Conservation (phyloP, 2,329 filamentous ascomycete genomes). For the Raffaelea arxii region DNA sequence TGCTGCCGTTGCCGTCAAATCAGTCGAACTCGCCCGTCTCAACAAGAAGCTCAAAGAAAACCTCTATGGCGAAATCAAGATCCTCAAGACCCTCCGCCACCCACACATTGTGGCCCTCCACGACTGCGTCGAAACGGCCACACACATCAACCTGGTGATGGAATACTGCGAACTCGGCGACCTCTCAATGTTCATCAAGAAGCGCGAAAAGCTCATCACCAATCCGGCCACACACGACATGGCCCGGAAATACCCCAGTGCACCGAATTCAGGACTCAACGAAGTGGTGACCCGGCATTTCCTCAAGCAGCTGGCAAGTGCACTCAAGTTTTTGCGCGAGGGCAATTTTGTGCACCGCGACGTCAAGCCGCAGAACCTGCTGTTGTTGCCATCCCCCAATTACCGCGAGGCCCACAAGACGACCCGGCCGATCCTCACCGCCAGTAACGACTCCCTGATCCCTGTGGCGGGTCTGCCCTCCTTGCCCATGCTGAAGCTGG, state of each 20-base stretch:
- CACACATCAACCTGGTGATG: conserved; percentile 95
- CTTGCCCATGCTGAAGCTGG: conserved; percentile 92
- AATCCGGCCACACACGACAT: conserved; percentile 81
- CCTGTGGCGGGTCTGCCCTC: conserved; percentile 73
- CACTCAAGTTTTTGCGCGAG: conserved; percentile 76
- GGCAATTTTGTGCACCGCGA: conserved; percentile 91
- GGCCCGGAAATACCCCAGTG: conserved; percentile 86
- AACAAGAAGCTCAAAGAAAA: conserved; percentile 97
- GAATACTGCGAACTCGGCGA: conserved; percentile 97
- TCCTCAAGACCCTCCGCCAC: conserved; percentile 86
- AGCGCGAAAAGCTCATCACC: conserved; percentile 68
- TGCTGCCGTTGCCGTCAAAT: conserved; percentile 89
- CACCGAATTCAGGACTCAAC: conserved; percentile 74
- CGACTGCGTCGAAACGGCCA: conserved; percentile 78
- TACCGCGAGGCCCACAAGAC: conserved; percentile 55
- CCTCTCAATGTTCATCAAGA: conserved; percentile 91
- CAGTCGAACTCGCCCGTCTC: conserved; percentile 79
- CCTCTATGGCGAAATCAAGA: conserved; percentile 88
- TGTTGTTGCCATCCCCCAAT: conserved; percentile 72
- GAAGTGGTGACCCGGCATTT: conserved; percentile 97
- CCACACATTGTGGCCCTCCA: conserved; percentile 95
- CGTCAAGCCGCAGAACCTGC: conserved; percentile 92
- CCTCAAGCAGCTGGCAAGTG: conserved; percentile 86
- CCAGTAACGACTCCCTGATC: conserved; percentile 70
- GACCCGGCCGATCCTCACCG: conserved; percentile 61